Conservation (phyloP, 1,284 basidiomycete species). For the Trichosporon ovoides region DNA sequence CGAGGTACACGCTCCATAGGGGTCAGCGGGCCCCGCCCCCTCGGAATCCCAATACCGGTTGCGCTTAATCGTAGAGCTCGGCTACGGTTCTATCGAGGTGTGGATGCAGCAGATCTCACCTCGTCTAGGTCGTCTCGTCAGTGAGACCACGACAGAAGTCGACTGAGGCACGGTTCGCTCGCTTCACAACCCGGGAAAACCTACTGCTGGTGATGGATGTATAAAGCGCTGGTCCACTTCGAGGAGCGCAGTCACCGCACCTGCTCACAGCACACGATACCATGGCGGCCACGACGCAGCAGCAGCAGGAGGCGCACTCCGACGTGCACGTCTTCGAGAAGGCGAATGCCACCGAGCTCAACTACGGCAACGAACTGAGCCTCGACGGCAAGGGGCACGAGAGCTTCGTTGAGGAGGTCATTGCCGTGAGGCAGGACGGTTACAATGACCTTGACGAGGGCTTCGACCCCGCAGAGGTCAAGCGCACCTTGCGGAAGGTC, state of each 20-base stretch:
- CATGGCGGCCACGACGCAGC: neutral
- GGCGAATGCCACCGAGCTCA: neutral
- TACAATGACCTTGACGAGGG: constrained; percentile 18
- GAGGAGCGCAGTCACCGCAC: no score
- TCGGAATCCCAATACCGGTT: neutral
- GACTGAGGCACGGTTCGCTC: no score
- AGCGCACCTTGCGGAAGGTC: constrained; percentile 10
- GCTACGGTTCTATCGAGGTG: no score
- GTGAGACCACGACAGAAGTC: no score
- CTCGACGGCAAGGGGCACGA: constrained; percentile 4
- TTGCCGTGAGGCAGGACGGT: neutral
- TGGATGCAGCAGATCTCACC: no score
- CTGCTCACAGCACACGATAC: neutral
- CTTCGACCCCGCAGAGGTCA: constrained; percentile 10
- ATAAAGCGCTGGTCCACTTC: no score
- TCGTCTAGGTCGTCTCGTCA: no score
- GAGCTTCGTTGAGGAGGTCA: neutral
- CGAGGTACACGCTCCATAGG: neutral
- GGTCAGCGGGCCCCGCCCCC: neutral
- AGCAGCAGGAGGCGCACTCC: neutral
- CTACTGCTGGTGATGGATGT: no score
- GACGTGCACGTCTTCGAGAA: neutral
- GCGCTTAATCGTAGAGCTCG: no score
- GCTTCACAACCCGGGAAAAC: no score
- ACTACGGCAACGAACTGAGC: neutral